Conservation (phyloP, 23 red algal genomes). For the Gracilaria gracilis region DNA sequence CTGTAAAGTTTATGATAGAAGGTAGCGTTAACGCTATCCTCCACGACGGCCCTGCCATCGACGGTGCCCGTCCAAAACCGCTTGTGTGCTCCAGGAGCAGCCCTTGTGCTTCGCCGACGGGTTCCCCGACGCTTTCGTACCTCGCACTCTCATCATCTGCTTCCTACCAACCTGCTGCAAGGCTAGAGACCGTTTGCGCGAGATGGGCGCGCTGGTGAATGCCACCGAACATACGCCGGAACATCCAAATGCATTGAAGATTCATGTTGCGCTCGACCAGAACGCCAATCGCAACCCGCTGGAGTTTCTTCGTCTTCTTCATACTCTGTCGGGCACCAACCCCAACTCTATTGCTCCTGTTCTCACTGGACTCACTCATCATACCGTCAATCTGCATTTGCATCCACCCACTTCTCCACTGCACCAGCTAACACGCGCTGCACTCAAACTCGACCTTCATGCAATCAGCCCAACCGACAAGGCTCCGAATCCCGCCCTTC, state of each 20-base stretch:
- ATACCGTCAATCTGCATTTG: conserved; percentile 25
- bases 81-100: not conserved
- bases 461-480: conserved; percentile 15
- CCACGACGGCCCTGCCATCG: no score
- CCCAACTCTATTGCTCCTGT: conserved; percentile 22
- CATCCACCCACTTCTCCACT: not conserved
- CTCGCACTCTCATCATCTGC: no score
- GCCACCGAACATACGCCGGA: not conserved
- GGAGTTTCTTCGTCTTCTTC: conserved; percentile 47
- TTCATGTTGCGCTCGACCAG: conserved; percentile 17
- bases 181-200: no score
- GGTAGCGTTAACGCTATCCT: no score
- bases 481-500: not conserved
- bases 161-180: no score
- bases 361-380: conserved; percentile 52
- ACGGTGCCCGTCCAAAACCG: no score
- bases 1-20: no score
- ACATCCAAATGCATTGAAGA: not conserved
- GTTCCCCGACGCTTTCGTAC: no score
- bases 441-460: conserved; percentile 43
- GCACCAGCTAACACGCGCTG: conserved; percentile 30
- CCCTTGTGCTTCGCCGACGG: not conserved
- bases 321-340: conserved; percentile 14
- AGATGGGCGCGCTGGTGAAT: not conserved
- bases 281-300: conserved; percentile 42